Conservation (phyloP, 2,329 filamentous ascomycete genomes). For the Penicillium palitans region DNA sequence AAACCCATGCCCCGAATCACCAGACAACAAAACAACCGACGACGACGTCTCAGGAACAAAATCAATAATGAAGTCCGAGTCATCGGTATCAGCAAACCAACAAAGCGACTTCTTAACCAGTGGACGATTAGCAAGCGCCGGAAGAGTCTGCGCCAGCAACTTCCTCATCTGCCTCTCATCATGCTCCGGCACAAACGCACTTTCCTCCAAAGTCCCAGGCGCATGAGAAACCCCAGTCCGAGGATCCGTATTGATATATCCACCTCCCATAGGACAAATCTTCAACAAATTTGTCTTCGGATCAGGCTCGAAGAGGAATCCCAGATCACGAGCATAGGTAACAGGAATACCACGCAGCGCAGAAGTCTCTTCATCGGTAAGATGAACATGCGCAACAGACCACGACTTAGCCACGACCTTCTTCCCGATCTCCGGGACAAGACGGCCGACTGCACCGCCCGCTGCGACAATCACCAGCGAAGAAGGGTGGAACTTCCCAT, state of each 20-base stretch:
- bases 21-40: conserved; percentile 54
- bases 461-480: conserved; percentile 52
- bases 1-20: conserved; percentile 63
- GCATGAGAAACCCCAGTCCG: conserved; percentile 44
- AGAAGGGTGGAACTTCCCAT: conserved; percentile 41
- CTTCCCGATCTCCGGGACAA: conserved; percentile 53
- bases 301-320: conserved; percentile 67
- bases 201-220: conserved; percentile 38
- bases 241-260: conserved; percentile 54
- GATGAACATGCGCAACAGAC: conserved; percentile 60
- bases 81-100: conserved; percentile 63
- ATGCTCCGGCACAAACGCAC: conserved; percentile 53
- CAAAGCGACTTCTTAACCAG: conserved; percentile 60
- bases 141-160: conserved; percentile 55
- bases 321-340: conserved; percentile 61
- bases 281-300: conserved; percentile 59
- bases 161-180: conserved; percentile 56
- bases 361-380: conserved; percentile 56
- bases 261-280: conserved; percentile 60
- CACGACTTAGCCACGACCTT: conserved; percentile 59
- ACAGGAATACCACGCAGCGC: conserved; percentile 60
- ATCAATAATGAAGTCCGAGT: conserved; percentile 63
- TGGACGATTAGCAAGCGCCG: conserved; percentile 54
- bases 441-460: conserved; percentile 51
- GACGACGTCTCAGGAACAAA: conserved; percentile 53